These are phyloP conservation scores for Trichoderma breve DNA, from an alignment of 2,329 filamentous ascomycete species.

Conservation along the genomic window DNA sequence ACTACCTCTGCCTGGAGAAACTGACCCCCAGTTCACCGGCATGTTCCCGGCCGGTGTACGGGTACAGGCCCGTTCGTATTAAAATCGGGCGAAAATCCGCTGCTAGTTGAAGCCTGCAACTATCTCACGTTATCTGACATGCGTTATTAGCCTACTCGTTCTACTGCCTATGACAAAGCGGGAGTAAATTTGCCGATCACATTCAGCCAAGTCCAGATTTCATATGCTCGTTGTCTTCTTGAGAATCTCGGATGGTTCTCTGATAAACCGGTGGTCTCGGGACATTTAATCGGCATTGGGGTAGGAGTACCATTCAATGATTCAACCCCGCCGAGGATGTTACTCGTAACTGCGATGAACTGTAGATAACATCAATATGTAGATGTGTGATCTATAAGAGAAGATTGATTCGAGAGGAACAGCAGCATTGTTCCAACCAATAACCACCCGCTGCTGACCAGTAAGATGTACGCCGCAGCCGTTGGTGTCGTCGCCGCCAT, in stretches of 20 bases:
- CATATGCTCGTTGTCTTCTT: neutral
- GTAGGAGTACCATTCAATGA: neutral
- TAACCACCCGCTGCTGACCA: neutral
- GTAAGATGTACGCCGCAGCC: neutral
- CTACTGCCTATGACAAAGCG: neutral
- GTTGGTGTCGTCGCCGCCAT: neutral
- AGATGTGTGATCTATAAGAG: neutral
- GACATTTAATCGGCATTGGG: neutral
- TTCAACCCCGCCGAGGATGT: neutral
- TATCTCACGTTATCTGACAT: neutral
- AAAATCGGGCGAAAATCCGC: neutral
- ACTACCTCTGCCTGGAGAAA: neutral
- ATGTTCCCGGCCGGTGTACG: neutral
- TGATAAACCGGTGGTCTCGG: neutral
- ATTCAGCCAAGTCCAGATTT: neutral
- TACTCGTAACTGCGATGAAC: neutral
- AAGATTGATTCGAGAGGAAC: neutral
- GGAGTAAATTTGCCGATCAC: neutral
- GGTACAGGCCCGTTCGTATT: neutral
- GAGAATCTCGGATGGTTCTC: neutral
- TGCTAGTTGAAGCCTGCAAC: neutral
- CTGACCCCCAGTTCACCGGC: neutral
- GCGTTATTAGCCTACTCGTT: neutral
- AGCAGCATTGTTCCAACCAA: neutral
- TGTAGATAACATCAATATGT: neutral